These are phyloP conservation scores for Canavalia gladiata DNA, from an alignment of 306 rosid species.

Conservation along the genomic window DNA sequence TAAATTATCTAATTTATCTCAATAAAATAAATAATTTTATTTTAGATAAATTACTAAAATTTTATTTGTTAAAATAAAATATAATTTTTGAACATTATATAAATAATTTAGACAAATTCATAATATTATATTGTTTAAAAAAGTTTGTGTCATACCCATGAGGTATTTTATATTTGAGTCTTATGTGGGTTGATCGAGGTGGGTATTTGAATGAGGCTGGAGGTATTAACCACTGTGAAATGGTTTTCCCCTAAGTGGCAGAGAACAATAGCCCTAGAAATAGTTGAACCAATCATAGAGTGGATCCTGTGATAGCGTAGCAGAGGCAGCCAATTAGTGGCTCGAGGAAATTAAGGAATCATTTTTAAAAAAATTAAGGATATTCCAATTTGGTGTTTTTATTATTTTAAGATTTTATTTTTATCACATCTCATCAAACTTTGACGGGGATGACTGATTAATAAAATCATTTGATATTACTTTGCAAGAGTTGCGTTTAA, in stretches of 20 bases:
- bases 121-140: neutral
- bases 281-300: constrained; percentile 74
- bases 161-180: neutral
- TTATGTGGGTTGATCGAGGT: constrained; percentile 49
- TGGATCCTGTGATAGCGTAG: constrained; percentile 68
- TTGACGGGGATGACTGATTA: constrained; percentile 39
- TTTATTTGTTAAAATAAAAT: too few relatives aligned
- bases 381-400: neutral
- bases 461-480: constrained; percentile 39
- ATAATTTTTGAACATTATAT: too few relatives aligned
- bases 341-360: constrained; percentile 97
- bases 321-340: constrained; percentile 74
- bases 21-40: too few relatives aligned
- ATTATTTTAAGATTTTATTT: constrained; percentile 48
- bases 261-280: constrained; percentile 40
- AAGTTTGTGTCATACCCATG: neutral
- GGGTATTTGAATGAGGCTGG: constrained; percentile 49
- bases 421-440: constrained; percentile 54
- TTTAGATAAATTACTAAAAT: too few relatives aligned
- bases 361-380: neutral
- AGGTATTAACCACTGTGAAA: constrained; percentile 61
- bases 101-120: too few relatives aligned
- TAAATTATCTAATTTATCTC: too few relatives aligned
- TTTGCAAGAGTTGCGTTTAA: constrained; percentile 57
- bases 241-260: constrained; percentile 46